These are phyloP conservation scores for Wickerhamiella kurtzmanii DNA, from an alignment of 805 yeast genomes.

Conservation along the genomic window DNA sequence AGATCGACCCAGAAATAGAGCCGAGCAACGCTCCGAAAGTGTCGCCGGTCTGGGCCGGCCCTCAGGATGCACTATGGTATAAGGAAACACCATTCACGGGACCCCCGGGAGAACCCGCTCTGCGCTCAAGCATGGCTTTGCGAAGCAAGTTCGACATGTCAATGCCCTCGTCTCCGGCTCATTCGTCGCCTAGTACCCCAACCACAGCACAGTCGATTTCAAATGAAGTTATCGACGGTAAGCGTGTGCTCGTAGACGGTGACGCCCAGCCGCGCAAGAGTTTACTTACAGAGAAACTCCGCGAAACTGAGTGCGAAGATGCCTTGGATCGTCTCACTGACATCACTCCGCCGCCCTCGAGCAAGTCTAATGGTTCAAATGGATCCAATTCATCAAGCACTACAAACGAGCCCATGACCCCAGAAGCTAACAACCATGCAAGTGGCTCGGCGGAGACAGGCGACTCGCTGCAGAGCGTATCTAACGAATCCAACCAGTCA, in stretches of 20 bases:
- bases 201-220: neutral
- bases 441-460: too few relatives aligned
- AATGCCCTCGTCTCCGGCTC: neutral
- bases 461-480: too few relatives aligned
- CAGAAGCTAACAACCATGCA: too few relatives aligned
- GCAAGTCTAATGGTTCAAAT: too few relatives aligned
- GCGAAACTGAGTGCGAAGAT: neutral
- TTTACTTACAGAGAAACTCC: neutral
- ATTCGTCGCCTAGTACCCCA: neutral
- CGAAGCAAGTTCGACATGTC: constrained; percentile 15
- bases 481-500: too few relatives aligned
- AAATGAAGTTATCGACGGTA: neutral
- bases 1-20: constrained; percentile 17
- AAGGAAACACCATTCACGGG: constrained; percentile 16
- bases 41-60: constrained; percentile 17
- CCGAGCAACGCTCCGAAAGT: constrained; percentile 10
- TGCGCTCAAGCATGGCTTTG: constrained; percentile 2
- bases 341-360: neutral
- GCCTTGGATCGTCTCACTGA: neutral
- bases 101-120: neutral
- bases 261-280: neutral
- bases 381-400: too few relatives aligned
- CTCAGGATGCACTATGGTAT: constrained; percentile 7
- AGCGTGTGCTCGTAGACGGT: neutral
- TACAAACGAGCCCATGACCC: too few relatives aligned